phyloP scores from a whole-genome alignment of 179 eudicot genomes.

The Spinacia oleracea region DNA sequence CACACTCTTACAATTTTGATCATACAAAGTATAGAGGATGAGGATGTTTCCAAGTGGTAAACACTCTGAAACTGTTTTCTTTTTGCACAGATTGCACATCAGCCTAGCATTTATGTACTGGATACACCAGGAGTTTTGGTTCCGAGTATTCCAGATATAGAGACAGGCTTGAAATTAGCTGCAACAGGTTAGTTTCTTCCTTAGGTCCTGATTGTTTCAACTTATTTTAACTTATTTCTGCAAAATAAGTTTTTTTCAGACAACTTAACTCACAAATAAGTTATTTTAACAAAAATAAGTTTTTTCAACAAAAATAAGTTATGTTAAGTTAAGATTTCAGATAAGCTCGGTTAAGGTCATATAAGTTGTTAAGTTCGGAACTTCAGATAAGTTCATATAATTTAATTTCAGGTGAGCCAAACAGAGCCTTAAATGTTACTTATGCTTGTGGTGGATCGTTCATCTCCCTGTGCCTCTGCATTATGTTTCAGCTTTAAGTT shows the following conservation, averaged over 20 bases:
- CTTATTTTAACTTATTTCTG: too few relatives aligned
- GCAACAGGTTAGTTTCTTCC: constrained; percentile 62
- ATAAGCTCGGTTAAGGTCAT: too few relatives aligned
- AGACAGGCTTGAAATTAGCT: constrained; percentile 91
- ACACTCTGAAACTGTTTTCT: constrained; percentile 24
- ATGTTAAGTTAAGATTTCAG: too few relatives aligned
- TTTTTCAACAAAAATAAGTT: too few relatives aligned
- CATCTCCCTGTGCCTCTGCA: neutral
- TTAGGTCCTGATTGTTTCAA: too few relatives aligned
- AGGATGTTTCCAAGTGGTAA: constrained; percentile 1
- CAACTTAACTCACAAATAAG: too few relatives aligned
- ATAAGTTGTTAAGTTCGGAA: too few relatives aligned
- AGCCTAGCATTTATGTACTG: constrained; percentile 93
- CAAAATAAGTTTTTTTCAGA: too few relatives aligned
- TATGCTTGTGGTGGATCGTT: neutral
- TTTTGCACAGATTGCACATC: constrained; percentile 76
- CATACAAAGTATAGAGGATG: neutral
- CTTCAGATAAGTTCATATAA: too few relatives aligned
- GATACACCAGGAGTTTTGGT: constrained; percentile 99
- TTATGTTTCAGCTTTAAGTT: neutral
- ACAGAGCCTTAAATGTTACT: neutral
- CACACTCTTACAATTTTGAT: neutral
- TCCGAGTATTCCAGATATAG: constrained; percentile 88
- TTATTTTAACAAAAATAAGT: too few relatives aligned
- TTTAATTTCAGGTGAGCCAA: too few relatives aligned